Base-by-base conservation (phyloP, 306 rosid genomes). In the Dryas octopetala region DNA sequence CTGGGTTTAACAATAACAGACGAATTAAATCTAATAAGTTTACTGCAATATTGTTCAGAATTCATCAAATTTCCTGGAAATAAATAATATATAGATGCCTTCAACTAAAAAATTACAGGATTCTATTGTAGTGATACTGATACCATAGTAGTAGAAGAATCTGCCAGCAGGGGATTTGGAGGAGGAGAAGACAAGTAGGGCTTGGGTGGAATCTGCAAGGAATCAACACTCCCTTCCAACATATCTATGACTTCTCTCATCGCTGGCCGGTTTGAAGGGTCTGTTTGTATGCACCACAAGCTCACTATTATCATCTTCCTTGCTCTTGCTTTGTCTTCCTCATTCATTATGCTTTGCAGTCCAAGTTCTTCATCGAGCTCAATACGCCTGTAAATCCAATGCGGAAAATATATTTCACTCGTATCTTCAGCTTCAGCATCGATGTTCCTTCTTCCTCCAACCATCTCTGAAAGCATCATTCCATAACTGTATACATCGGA, bases 401-500 rank as follows among this genome's bases (percentile, higher is more conserved):
- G 74, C 0, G 87, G 80, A 64, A 86, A 86, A 68, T 86, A 86
- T 32, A 80, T 62, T 4, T 83, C 79, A 12, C 83, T 86, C 0
- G 80, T 77, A 16, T 46, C 0, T 13, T 77, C 70, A 7, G 41
- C 82, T n/a, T 76, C 54, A 1, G 1, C 55, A 2, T 70, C n/a
- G 3, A 79, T 53, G 16, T 81, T 86, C 4, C 54, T 74, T 32
- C 78, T 76, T 19, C n/a, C 71, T 0, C 86, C 82, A 72, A 73
- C 80, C 84, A 86, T 86, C 43, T 52, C 84, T 0, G 51, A 77
- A 41, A 69, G 53, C 76, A 77, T 69, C 86, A 86, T 81, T 45
- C 86, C 88, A 1, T 73, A 83, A 17, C 83, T 86, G 0, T 86
- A 83, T 4, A 83, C 84, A 66, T 86, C 83, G 0, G 80, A 81